These are phyloP conservation scores for Podospora tetraspora DNA, from an alignment of 495 filamentous ascomycete genomes.

Conservation along the genomic window DNA sequence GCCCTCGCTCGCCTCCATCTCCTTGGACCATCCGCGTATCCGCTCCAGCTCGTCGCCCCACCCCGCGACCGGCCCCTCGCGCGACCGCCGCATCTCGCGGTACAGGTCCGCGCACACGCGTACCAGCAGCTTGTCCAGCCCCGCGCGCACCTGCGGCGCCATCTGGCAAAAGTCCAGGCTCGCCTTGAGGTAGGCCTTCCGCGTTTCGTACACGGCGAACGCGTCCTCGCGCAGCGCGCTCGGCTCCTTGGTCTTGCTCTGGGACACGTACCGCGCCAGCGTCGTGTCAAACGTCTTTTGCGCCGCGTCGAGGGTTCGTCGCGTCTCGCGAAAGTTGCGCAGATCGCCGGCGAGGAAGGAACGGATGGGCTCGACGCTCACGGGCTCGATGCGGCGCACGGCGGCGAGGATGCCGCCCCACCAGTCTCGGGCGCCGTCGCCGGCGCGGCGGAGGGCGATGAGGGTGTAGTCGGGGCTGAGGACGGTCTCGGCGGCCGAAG, in stretches of 20 bases:
- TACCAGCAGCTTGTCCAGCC: conserved; percentile 80
- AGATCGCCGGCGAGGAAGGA: conserved; percentile 68
- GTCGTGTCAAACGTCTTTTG: conserved; percentile 80
- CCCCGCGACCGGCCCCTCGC: conserved; percentile 15
- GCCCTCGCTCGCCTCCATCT: conserved; percentile 80
- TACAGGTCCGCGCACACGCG: conserved; percentile 79
- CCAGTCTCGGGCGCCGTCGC: conserved; percentile 77
- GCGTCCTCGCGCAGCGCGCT: conserved; percentile 89
- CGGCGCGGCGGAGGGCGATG: conserved; percentile 74
- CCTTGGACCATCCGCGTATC: conserved; percentile 82
- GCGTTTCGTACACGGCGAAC: conserved; percentile 90
- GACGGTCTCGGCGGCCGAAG: conserved; percentile 67
- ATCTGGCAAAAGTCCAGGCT: conserved; percentile 89
- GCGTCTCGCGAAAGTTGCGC: conserved; percentile 59
- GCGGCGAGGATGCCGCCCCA: conserved; percentile 70
- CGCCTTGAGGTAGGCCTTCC: conserved; percentile 83
- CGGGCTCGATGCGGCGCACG: conserved; percentile 66
- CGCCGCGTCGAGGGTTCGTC: conserved; percentile 65
- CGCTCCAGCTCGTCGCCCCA: conserved; percentile 78
- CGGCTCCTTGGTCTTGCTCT: conserved; percentile 89
- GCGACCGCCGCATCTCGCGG: conserved; percentile 56
- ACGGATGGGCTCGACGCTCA: conserved; percentile 75
- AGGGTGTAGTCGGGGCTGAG: conserved; percentile 95
- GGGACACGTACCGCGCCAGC: conserved; percentile 70
- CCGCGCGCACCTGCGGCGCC: conserved; percentile 73